Conservation (phyloP, 495 filamentous ascomycete genomes). For the Polyplosphaeria fusca region DNA sequence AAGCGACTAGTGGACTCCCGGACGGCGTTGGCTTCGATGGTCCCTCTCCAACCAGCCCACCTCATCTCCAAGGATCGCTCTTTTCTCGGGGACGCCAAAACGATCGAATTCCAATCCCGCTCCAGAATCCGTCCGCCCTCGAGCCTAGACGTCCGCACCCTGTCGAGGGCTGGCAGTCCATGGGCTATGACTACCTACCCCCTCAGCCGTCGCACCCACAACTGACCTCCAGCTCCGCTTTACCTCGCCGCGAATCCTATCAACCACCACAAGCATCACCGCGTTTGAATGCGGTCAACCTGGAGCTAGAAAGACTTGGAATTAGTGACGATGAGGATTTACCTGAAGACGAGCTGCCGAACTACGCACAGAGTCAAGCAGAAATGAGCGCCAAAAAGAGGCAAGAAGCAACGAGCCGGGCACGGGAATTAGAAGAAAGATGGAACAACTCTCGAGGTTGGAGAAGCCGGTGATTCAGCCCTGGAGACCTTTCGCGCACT, state of each 20-base stretch:
- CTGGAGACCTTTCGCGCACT: not conserved
- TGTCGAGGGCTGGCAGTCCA: slow-evolving; percentile 12
- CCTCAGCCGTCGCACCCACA: not conserved
- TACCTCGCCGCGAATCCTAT: slow-evolving; percentile 10
- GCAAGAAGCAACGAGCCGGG: slow-evolving; percentile 34
- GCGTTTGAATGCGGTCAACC: slow-evolving; percentile 16
- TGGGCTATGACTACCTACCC: slow-evolving; percentile 19
- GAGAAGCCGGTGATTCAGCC: slow-evolving; percentile 15
- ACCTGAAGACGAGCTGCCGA: slow-evolving; percentile 38
- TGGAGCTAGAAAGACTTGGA: slow-evolving; percentile 30
- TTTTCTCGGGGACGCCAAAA: slow-evolving; percentile 20
- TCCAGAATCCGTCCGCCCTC: not conserved
- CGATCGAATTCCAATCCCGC: slow-evolving; percentile 20
- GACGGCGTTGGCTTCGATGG: slow-evolving; percentile 10
- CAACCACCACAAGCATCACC: slow-evolving; percentile 8
- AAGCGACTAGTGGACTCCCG: slow-evolving; percentile 38
- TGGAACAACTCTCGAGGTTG: slow-evolving; percentile 31
- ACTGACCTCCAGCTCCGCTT: not conserved
- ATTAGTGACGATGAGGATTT: slow-evolving; percentile 17
- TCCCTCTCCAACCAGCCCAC: slow-evolving; percentile 18
- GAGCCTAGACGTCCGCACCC: not conserved
- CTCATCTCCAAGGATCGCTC: slow-evolving; percentile 22
- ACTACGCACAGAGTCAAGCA: slow-evolving; percentile 41
- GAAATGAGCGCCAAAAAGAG: slow-evolving; percentile 34
- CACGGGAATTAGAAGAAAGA: slow-evolving; percentile 37